A percentile compares a stretch with the other conserved stretches of the same genome.
Conservation (phyloP, 140 eudicot species). For the Artemisia princeps region DNA sequence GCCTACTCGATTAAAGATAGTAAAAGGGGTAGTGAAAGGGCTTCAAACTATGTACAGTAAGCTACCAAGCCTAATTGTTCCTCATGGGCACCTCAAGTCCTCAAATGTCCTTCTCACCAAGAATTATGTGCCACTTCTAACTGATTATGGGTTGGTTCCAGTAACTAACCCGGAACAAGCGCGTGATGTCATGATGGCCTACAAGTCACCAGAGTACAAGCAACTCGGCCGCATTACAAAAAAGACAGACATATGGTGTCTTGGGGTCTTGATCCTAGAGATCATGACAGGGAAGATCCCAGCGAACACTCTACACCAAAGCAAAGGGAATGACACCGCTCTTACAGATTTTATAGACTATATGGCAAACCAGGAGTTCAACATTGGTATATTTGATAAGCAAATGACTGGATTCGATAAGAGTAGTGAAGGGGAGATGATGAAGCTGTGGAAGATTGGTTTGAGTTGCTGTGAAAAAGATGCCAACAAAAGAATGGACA, state of each 20-base stretch:
- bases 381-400: constrained; percentile 45
- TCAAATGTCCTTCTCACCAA: constrained; percentile 64
- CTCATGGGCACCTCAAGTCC: constrained; percentile 97
- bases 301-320: constrained; percentile 43
- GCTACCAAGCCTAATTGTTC: constrained; percentile 57
- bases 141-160: constrained; percentile 66
- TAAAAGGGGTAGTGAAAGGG: constrained; percentile 66
- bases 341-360: constrained; percentile 40
- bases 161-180: constrained; percentile 70
- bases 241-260: constrained; percentile 79
- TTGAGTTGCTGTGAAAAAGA: constrained; percentile 57
- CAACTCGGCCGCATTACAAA: constrained; percentile 46
- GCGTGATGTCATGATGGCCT: constrained; percentile 54
- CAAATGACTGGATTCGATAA: constrained; percentile 40
- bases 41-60: constrained; percentile 52
- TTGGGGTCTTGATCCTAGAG: constrained; percentile 65
- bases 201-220: constrained; percentile 75
- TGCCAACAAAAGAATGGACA: constrained; percentile 56
- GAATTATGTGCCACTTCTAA: constrained; percentile 42
- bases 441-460: constrained; percentile 62
- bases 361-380: constrained; percentile 25
- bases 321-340: constrained; percentile 44
- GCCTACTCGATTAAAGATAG: constrained; percentile 56
- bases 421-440: constrained; percentile 53
- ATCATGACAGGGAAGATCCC: constrained; percentile 60